Conservation (phyloP, 1,139 yeast genomes). For the Kodamaea plutei region DNA sequence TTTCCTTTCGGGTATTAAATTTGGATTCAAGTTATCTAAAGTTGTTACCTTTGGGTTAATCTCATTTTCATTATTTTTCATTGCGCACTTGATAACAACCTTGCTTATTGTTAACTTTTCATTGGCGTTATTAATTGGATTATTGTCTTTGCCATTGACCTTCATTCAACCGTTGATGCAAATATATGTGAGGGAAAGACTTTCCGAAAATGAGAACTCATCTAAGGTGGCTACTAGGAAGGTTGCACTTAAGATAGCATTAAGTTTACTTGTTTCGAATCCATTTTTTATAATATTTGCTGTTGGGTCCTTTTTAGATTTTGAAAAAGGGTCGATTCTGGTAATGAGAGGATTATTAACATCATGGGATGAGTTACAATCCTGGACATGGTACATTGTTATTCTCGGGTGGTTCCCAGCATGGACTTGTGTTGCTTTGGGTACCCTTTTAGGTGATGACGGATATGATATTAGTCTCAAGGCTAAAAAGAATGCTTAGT, state of each 20-base stretch:
- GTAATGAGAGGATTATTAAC: constrained; percentile 50
- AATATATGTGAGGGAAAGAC: constrained; percentile 6
- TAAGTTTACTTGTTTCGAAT: constrained; percentile 45
- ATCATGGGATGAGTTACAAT: constrained; percentile 67
- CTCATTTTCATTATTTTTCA: constrained; percentile 49
- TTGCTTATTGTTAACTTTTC: constrained; percentile 82
- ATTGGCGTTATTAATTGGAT: constrained; percentile 66
- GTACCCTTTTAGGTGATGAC: constrained; percentile 30
- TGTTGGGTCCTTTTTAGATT: constrained; percentile 29
- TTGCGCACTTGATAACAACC: constrained; percentile 69
- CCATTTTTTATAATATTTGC: constrained; percentile 47
- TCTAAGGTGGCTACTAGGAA: constrained; percentile 12
- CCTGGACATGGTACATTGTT: constrained; percentile 85
- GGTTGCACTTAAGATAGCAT: constrained; percentile 22
- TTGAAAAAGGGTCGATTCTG: constrained; percentile 25
- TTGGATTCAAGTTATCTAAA: constrained; percentile 15
- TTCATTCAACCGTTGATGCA: constrained; percentile 48
- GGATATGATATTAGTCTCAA: constrained; percentile 7
- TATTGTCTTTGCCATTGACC: constrained; percentile 67
- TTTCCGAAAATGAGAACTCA: constrained; percentile 7
- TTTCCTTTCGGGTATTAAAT: constrained; percentile 15
- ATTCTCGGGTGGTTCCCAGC: constrained; percentile 78
- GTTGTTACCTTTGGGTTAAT: constrained; percentile 28
- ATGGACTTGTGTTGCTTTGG: constrained; percentile 56
- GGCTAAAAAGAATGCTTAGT: neutral